A percentile compares a stretch with the other conserved stretches of the same genome.
These are phyloP conservation scores for Phytophthora citrophthora DNA, from an alignment of 352 stramenopile species.

Conservation along the genomic window DNA sequence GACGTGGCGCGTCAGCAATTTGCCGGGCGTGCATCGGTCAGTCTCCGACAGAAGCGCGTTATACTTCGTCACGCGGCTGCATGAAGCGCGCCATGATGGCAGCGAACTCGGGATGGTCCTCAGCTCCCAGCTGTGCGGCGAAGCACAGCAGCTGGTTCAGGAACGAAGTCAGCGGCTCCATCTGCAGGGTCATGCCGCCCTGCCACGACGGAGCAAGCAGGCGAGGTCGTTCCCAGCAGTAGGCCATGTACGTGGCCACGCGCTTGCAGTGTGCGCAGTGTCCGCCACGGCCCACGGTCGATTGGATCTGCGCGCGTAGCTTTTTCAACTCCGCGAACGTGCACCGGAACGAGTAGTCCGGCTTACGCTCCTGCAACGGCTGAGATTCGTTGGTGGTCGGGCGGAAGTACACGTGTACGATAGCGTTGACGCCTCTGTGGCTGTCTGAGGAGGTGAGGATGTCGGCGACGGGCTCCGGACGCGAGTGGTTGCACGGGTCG, in stretches of 20 bases:
- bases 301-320: slow-evolving; percentile 36
- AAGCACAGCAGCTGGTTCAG: slow-evolving; percentile 43
- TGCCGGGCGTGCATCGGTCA: slow-evolving; percentile 29
- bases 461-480: slow-evolving; percentile 32
- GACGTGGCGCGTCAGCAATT: slow-evolving; percentile 28
- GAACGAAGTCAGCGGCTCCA: slow-evolving; percentile 34
- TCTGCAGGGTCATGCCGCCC: slow-evolving; percentile 39
- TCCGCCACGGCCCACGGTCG: slow-evolving; percentile 23
- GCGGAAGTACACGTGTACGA: slow-evolving; percentile 36
- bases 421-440: slow-evolving; percentile 30
- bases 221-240: slow-evolving; percentile 44
- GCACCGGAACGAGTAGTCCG: slow-evolving; percentile 35
- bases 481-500: slow-evolving; percentile 25
- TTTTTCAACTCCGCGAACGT: slow-evolving; percentile 39
- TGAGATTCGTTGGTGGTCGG: slow-evolving; percentile 2
- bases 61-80: slow-evolving; percentile 33
- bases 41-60: slow-evolving; percentile 5
- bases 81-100: slow-evolving; percentile 37
- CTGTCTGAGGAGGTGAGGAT: slow-evolving; percentile 23
- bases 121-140: slow-evolving; percentile 28
- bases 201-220: slow-evolving; percentile 42
- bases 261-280: slow-evolving; percentile 41
- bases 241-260: slow-evolving; percentile 39
- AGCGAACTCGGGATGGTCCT: slow-evolving; percentile 37
- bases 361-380: slow-evolving; percentile 19